Conservation (phyloP, 1,284 basidiomycete species). For the Trametes hirsuta region DNA sequence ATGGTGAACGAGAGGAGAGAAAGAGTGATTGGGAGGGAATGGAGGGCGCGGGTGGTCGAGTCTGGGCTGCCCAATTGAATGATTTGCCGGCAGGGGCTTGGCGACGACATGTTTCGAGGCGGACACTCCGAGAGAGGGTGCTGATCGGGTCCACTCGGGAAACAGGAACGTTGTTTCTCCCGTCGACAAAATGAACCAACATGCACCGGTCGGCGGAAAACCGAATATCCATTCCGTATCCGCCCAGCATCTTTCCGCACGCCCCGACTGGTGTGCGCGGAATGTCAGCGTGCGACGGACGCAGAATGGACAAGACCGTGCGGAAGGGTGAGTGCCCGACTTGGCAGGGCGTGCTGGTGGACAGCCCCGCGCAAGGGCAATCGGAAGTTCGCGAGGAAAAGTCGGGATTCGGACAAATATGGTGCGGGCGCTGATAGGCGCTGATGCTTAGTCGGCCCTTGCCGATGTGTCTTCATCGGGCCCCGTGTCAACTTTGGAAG, state of each 20-base stretch:
- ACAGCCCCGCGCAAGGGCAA: not conserved
- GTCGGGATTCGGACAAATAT: not conserved
- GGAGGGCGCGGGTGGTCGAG: not conserved
- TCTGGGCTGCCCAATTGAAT: not conserved
- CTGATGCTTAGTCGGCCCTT: no score
- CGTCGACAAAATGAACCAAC: not conserved
- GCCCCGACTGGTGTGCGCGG: no score
- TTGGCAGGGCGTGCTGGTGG: conserved; percentile 3
- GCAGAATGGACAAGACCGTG: not conserved
- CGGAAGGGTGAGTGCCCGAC: not conserved
- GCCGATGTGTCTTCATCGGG: no score
- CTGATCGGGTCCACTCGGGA: conserved; percentile 7
- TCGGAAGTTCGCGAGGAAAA: not conserved
- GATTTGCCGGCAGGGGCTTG: conserved; percentile 9
- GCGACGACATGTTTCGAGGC: conserved; percentile 15
- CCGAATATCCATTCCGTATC: no score
- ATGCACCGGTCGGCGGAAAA: not conserved
- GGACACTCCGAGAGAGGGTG: not conserved
- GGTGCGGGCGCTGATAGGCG: no score
- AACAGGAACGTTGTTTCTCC: conserved; percentile 1
- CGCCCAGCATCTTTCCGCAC: no score
- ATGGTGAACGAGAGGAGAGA: not conserved
- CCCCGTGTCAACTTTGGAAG: no score
- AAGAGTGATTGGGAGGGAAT: not conserved
- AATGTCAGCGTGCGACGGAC: no score